Base-by-base conservation (phyloP, 2,329 filamentous ascomycete species). In the Nigrospora sphaerica region DNA sequence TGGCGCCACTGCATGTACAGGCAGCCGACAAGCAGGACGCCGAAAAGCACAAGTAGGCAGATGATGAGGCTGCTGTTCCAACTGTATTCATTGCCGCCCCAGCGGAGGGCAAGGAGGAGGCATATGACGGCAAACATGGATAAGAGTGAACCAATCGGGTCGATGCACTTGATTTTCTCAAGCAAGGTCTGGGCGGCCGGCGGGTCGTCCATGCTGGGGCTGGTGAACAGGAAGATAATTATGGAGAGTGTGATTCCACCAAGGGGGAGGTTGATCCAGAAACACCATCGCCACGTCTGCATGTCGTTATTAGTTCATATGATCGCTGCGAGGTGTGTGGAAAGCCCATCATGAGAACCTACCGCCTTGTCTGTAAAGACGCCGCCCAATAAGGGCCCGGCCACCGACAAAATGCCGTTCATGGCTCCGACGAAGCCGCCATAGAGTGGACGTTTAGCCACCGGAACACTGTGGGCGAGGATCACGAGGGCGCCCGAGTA, bases 91-190 rank as follows among this genome's bases (percentile, higher is more conserved):
- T 55, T 58, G 11, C 66, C 68, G 18, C 68, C 68, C 69, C 68
- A 74, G 46, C 74, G 70, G 0, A 75, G 61, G 4, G 72, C 72
- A 10, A 76, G 59, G 1, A 75, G 52, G 9, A 74, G 63, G 46
- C 68, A 72, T 40, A 73, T 57, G 35, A 72, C 64, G 16, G 66
- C 50, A 12, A 55, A 54, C 43, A 61, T 54, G 48, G 62, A 55
- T 32, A 60, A 38, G 4, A 57, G 11, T 1, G 55, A 58, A n/a
- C 60, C 60, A 16, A 58, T 18, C 3, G 52, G 55, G 40, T 63
- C 60, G 44, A 63, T 54, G 17, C 44, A 54, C 46, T 52, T 53
- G n/a, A 56, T 13, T 14, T 52, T 53, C 35, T 54, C 17, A 10
- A 42, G 4, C 12, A 55, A 39, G 0, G 47, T 35, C 3, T 42